A percentile compares a stretch with the other conserved stretches of the same genome.
Conservation (phyloP, 495 filamentous ascomycete species). For the Trichoderma asperelloides region DNA sequence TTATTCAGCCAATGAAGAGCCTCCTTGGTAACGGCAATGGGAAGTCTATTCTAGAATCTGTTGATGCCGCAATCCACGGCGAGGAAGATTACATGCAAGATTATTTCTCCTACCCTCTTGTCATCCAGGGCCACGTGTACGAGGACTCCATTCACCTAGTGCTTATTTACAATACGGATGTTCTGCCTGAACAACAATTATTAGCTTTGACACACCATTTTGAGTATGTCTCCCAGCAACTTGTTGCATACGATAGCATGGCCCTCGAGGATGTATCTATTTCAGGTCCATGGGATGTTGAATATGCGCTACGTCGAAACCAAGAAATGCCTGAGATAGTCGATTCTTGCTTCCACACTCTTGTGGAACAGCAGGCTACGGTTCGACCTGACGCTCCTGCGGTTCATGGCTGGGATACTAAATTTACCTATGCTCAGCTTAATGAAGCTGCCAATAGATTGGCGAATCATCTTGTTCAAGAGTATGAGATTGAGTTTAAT, state of each 20-base stretch:
- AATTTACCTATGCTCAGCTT: conserved; percentile 42
- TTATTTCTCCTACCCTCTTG: conserved; percentile 7
- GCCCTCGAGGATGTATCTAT: not conserved
- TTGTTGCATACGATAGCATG: not conserved
- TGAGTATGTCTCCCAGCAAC: not conserved
- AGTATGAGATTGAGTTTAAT: conserved; percentile 40
- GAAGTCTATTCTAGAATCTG: not conserved
- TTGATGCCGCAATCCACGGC: not conserved
- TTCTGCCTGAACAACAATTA: not conserved
- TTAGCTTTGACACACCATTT: conserved; percentile 1
- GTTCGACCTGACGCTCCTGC: conserved; percentile 17
- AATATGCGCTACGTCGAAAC: not conserved
- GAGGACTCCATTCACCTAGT: not conserved
- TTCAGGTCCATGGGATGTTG: not conserved
- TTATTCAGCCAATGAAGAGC: conserved; percentile 1
- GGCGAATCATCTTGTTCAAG: conserved; percentile 30
- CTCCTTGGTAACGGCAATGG: not conserved
- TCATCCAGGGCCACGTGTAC: not conserved
- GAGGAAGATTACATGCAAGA: not conserved
- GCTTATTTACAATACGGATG: not conserved
- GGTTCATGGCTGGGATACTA: conserved; percentile 45
- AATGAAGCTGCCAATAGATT: conserved; percentile 33
- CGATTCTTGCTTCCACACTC: conserved; percentile 21
- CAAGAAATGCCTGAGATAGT: conserved; percentile 3
- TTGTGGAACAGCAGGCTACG: conserved; percentile 15